Percentiles rank a stretch among this genome's conserved stretches.
phyloP scores from a whole-genome alignment of 2,329 filamentous ascomycete genomes.

The Paraconiothyrium sp. region DNA sequence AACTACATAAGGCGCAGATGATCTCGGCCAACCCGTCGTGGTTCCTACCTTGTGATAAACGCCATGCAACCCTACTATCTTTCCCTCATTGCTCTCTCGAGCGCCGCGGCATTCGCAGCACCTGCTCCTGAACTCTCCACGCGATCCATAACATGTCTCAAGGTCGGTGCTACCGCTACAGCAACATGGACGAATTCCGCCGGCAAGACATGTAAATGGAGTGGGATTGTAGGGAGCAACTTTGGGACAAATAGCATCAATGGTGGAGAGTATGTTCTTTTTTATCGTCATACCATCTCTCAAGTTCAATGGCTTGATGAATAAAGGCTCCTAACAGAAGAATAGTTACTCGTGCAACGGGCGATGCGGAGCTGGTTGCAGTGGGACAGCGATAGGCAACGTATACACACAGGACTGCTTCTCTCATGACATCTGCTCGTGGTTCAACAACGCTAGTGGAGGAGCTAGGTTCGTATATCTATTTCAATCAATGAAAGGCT shows the following conservation, averaged over 20 bases:
- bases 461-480: constrained; percentile 52
- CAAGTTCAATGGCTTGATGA: no score
- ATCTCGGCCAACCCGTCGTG: background rate
- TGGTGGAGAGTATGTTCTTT: constrained; percentile 55
- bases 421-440: constrained; percentile 62
- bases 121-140: constrained; percentile 13
- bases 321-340: constrained; percentile 10
- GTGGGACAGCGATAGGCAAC: constrained; percentile 56
- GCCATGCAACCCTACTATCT: background rate
- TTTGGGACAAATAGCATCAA: constrained; percentile 56
- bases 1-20: background rate
- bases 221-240: constrained; percentile 59
- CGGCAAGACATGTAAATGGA: constrained; percentile 56
- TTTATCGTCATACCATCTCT: background rate
- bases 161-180: constrained; percentile 53
- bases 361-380: constrained; percentile 59
- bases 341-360: constrained; percentile 61
- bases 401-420: constrained; percentile 63
- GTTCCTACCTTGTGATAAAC: background rate
- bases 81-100: background rate
- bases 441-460: constrained; percentile 60
- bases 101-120: background rate
- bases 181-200: constrained; percentile 59
- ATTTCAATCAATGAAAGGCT: background rate
- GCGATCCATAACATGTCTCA: constrained; percentile 52